A percentile compares a stretch with the other conserved stretches of the same genome.
Evolutionary conservation across 495 filamentous ascomycete genomes (phyloP).

Genomic region (Aspergillus carlsbadensis): DNA sequence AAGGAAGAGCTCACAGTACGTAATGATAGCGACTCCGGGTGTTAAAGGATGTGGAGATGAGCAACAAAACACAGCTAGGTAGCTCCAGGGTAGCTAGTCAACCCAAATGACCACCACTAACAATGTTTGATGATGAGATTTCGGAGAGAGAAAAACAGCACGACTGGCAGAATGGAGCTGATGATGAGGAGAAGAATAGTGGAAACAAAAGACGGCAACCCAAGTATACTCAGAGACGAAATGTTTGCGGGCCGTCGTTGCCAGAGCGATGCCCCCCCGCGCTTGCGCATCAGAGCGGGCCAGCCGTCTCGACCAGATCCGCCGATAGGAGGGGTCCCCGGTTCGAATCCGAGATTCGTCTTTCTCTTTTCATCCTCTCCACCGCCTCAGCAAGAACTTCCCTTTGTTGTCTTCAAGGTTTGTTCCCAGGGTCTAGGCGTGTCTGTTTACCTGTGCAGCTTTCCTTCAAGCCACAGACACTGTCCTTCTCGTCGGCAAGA

Average conservation of each 20-base stretch:
- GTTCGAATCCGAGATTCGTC: no score
- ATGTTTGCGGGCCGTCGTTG: conserved; percentile 19
- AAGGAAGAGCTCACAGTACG: background rate
- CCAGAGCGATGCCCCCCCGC: conserved; percentile 19
- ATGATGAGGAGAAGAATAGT: conserved; percentile 12
- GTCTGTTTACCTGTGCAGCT: background rate
- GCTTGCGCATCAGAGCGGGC: conserved; percentile 18
- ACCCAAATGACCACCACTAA: background rate
- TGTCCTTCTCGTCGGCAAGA: background rate
- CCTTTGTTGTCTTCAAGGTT: no score
- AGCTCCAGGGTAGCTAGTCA: background rate
- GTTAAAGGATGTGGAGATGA: no score
- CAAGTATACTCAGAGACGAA: background rate
- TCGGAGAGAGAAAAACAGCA: background rate
- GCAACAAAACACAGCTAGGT: background rate
- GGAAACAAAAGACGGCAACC: conserved; percentile 7
- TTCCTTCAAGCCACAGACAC: background rate
- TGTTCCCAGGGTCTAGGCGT: no score
- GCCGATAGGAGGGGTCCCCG: background rate
- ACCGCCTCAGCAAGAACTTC: no score
- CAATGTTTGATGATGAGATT: background rate
- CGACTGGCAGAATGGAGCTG: background rate
- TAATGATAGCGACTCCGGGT: background rate
- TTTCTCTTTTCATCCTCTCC: no score
- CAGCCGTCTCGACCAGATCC: conserved; percentile 12